Base-by-base conservation (phyloP, 1,284 basidiomycete species). In the Pascua guehoae region DNA sequence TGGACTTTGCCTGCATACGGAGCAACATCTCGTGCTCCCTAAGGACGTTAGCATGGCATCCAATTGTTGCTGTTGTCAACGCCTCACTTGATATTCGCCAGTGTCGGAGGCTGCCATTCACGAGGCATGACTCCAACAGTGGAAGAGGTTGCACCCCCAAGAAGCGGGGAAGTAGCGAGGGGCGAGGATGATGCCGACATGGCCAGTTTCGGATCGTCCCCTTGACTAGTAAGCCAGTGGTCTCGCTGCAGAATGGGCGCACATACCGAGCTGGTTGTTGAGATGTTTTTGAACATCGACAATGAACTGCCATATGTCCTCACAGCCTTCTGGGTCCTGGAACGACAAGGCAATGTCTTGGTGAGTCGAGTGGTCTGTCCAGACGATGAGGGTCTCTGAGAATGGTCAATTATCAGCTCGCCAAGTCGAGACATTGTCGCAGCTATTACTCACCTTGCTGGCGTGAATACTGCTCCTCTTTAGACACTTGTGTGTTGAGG, bases 261-360 rank as follows among this genome's bases (percentile, higher is more conserved):
- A 54, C 69, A 50, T 32, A 73, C 71, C 57, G 15, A 69, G 63
- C 49, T 70, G 54, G 47, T 63, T 70, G 50, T 65, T 63, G 39
- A 73, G 66, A 65, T 78, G 75, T 24, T 63, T 84, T 72, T 96
- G 93, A n/a, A 97, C 92, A 68, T 97, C 91, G 62, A 85, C 81
- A 67, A 99, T 92, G 75, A 98, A 98, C 68, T 88, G 88, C 95
- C 95, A 98, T 49, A 98, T 90, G 79, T 98, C 95, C 47, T 87
- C 83, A 69, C 95, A 99, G 39, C 95, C 96, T 62, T 95, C 90
- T 0, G 91, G 85, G 70, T 98, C 95, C 72, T 98, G 95, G 70
- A 99, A 98, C 65, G 92, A 96, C 50, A 98, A 81, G 3, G 96
- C 96, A 76, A 96, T 94, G 76, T 98, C 95, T 24, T 88, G 86